Conservation (phyloP, 176 grass and related monocot species). For the Tillandsia leiboldiana region DNA sequence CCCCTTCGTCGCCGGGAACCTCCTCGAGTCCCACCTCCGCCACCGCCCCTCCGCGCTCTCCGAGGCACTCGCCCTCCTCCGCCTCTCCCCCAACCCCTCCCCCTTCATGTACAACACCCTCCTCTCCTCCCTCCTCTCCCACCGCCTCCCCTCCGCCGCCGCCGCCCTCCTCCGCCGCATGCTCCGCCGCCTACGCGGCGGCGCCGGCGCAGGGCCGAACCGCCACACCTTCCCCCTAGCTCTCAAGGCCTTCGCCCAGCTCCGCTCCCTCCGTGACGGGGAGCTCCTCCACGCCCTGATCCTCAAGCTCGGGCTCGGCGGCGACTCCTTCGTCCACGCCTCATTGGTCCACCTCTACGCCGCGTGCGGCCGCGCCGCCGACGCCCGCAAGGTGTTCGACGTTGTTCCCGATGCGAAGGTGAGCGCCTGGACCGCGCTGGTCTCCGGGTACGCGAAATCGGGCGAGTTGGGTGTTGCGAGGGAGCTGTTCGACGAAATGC, state of each 20-base stretch:
- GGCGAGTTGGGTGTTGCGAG: neutral
- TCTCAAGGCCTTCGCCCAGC: slow-evolving; percentile 12
- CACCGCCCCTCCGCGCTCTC: neutral
- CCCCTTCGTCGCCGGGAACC: slow-evolving; percentile 1
- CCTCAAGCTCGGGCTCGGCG: neutral
- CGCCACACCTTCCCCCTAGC: slow-evolving; percentile 8
- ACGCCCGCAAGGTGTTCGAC: slow-evolving; percentile 44
- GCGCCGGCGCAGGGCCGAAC: neutral
- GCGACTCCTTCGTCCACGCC: slow-evolving; percentile 11
- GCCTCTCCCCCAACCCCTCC: neutral
- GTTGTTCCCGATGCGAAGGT: slow-evolving; percentile 28
- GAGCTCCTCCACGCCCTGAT: slow-evolving; percentile 3
- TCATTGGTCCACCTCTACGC: slow-evolving; percentile 1
- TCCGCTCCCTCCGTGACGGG: slow-evolving; percentile 2
- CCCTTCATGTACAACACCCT: slow-evolving; percentile 13
- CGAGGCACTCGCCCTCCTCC: neutral
- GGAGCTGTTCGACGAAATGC: slow-evolving; percentile 13
- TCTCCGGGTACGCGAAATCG: slow-evolving; percentile 22
- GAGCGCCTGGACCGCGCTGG: slow-evolving; percentile 35
- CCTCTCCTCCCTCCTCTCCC: slow-evolving; percentile 9
- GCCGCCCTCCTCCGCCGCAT: slow-evolving; percentile 10
- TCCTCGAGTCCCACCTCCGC: too few relatives aligned
- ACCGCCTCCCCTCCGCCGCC: neutral
- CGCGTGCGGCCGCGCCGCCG: slow-evolving; percentile 15
- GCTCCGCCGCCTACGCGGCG: neutral